Evolutionary conservation across 2,329 filamentous ascomycete genomes (phyloP).

Genomic region (Fusarium pseudograminearum): DNA sequence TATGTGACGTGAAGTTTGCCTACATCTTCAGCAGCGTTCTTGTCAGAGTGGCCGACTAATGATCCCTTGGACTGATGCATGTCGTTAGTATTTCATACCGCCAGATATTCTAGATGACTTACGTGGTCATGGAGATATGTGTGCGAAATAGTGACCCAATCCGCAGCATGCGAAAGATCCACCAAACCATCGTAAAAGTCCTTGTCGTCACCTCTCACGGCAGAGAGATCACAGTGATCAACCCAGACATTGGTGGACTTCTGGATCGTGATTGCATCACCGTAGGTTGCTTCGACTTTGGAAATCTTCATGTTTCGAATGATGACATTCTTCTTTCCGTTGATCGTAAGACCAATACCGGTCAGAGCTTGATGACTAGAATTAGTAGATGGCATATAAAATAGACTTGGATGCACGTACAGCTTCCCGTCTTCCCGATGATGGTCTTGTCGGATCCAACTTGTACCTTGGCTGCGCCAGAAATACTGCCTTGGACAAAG

Average conservation of each 20-base stretch:
- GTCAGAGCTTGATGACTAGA: slow-evolving; percentile 12
- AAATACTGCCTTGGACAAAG: slow-evolving; percentile 39
- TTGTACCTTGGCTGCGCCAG: slow-evolving; percentile 42
- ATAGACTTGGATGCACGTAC: no score
- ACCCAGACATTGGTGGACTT: slow-evolving; percentile 62
- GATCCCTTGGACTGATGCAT: slow-evolving; percentile 61
- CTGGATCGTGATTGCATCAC: slow-evolving; percentile 65
- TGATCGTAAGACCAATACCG: slow-evolving; percentile 37
- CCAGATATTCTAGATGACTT: accelerated
- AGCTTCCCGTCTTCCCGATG: slow-evolving; percentile 41
- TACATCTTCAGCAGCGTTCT: slow-evolving; percentile 67
- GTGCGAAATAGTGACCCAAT: slow-evolving; percentile 58
- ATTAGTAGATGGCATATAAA: no score
- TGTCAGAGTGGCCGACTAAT: slow-evolving; percentile 71
- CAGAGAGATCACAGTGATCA: slow-evolving; percentile 59
- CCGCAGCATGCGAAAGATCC: slow-evolving; percentile 59
- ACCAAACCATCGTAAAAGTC: slow-evolving; percentile 59
- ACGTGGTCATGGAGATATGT: slow-evolving; percentile 59
- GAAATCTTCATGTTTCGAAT: slow-evolving; percentile 67
- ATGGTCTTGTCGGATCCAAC: slow-evolving; percentile 43
- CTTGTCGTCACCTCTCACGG: slow-evolving; percentile 54
- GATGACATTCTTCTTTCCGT: slow-evolving; percentile 62
- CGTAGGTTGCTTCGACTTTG: slow-evolving; percentile 59
- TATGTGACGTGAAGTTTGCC: slow-evolving; percentile 71
- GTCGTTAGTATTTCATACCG: neutral